A percentile compares a stretch with the other conserved stretches of the same genome.
phyloP scores from a whole-genome alignment of 139 green algal genomes.

The Volvox reticuliferus region DNA sequence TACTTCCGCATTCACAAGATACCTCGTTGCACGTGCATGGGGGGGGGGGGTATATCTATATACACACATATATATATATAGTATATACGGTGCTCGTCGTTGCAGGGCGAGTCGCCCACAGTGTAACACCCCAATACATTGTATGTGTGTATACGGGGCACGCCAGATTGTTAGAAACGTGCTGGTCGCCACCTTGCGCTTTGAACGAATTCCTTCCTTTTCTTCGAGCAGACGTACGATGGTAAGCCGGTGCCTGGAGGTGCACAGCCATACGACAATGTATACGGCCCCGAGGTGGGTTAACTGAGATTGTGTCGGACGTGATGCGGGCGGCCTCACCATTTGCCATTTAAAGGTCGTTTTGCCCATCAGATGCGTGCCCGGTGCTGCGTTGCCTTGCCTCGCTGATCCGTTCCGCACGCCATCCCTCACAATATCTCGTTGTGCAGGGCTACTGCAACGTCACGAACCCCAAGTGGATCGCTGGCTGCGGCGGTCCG shows the following conservation, averaged over 20 bases:
- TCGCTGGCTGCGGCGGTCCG: constrained; percentile 42
- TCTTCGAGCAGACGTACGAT: constrained; percentile 5
- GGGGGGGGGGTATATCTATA: no score
- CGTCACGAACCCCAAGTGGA: constrained; percentile 13
- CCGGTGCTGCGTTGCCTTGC: neutral
- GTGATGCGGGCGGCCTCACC: no score
- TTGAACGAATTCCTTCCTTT: no score
- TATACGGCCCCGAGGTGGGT: constrained; percentile 31
- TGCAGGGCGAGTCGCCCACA: no score
- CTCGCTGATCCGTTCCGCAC: neutral
- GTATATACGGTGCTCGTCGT: no score
- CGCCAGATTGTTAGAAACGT: no score
- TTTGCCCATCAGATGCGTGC: neutral
- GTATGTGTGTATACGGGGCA: no score
- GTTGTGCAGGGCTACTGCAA: constrained; percentile 46
- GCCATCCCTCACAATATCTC: neutral
- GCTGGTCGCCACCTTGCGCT: no score
- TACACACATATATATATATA: no score
- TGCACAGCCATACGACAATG: constrained; percentile 20
- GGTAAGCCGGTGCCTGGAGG: neutral
- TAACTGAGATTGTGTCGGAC: neutral
- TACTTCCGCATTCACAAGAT: no score
- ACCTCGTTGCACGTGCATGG: no score
- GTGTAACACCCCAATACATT: no score
- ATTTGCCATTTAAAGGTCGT: neutral